Conservation (phyloP, 1,139 yeast genomes). For the Debaryomycetaceae sp. region DNA sequence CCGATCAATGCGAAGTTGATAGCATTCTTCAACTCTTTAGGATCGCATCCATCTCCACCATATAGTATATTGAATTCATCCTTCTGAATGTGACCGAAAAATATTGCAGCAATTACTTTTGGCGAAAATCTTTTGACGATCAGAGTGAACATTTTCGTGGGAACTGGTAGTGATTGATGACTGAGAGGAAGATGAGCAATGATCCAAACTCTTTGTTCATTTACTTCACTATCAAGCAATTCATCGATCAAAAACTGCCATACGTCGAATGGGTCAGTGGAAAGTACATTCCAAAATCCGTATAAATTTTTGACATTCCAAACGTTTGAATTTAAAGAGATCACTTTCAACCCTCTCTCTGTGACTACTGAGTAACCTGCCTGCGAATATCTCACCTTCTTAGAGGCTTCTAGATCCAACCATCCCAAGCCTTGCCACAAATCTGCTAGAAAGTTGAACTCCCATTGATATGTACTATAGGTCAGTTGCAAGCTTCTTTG, state of each 20-base stretch:
- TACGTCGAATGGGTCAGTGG: conserved; percentile 63
- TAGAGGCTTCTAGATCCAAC: conserved; percentile 20
- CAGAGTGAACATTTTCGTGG: conserved; percentile 52
- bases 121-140: conserved; percentile 68
- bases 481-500: conserved; percentile 38
- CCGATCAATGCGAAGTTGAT: conserved; percentile 61
- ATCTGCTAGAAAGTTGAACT: conserved; percentile 56
- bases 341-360: conserved; percentile 54
- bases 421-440: conserved; percentile 49
- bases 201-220: conserved; percentile 66
- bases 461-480: conserved; percentile 51
- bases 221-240: conserved; percentile 53
- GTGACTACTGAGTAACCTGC: conserved; percentile 62
- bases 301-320: conserved; percentile 66
- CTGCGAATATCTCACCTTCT: conserved; percentile 40
- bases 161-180: conserved; percentile 39
- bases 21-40: conserved; percentile 40
- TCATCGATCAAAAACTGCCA: conserved; percentile 61
- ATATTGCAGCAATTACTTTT: conserved; percentile 57
- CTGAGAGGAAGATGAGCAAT: conserved; percentile 59
- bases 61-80: conserved; percentile 65
- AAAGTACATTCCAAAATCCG: conserved; percentile 53
- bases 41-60: conserved; percentile 24
- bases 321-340: conserved; percentile 63
- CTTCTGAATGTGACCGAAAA: conserved; percentile 70